Base-by-base conservation (phyloP, 164 flowering plant species). In the Magnolia sinica region DNA sequence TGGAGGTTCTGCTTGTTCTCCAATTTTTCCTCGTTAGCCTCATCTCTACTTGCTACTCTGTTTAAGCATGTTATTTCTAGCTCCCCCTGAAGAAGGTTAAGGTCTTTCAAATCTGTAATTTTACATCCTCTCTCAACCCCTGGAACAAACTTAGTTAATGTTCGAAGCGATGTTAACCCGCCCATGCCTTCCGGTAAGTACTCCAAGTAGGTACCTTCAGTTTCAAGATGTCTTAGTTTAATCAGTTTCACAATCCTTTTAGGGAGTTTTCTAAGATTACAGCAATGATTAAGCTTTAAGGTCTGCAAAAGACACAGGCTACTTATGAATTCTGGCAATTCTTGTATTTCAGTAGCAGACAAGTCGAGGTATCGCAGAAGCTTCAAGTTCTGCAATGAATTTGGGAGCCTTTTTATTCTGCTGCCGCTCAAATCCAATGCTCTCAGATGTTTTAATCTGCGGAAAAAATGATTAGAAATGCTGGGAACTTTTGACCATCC, bases 11-110 rank as follows among this genome's bases (percentile, higher is more conserved):
- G 14, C 58, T 82, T 83, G 4, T 70, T 68, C 18, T 14, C 68
- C 70, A 87, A 49, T 4, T 77, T 66, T 7, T 85, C 83, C 8
- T 51, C 65, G 7, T 13, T 1, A 6, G 83, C 85, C 73, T 74
- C 79, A 13, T 31, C 29, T 29, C 20, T 24, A 37, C 68, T 37
- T 0, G 4, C 27, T 11, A 79, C 76, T 72, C 77, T 77, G 11
- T 82, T 75, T 31, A 87, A 58, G 10, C 58, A 1, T 7, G 8
- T 14, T 2, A 52, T 52, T 8, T 14, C 10, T 52, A 52, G 59
- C 10, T 8, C 13, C 59, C 59, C 16, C 16, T 55, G 59, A 14
- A 55, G 74, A 24, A 27, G 6, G 65, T 79, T 70, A 51, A 79
- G 77, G 64, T 64, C 19, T 27, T 20, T 10, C 7, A 79, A 49